Percentiles rank a stretch among this genome's conserved stretches.
These are phyloP conservation scores for Senecio squalidus DNA, from an alignment of 140 eudicot species.

Conservation along the genomic window DNA sequence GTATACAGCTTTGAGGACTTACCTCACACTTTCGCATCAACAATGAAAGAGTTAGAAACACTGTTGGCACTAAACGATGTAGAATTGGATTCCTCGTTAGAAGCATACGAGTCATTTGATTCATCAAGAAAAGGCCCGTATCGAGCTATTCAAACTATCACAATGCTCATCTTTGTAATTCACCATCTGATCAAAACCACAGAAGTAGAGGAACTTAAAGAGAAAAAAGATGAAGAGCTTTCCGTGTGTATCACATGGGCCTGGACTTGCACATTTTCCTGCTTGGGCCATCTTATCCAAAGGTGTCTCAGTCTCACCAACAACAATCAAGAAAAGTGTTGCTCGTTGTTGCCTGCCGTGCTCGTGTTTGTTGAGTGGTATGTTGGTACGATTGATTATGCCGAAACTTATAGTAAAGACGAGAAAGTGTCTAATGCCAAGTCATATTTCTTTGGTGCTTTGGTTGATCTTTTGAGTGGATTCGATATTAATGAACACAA, in stretches of 20 bases:
- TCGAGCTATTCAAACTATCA: conserved; percentile 74
- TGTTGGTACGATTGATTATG: conserved; percentile 39
- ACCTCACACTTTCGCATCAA: conserved; percentile 57
- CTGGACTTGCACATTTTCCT: conserved; percentile 57
- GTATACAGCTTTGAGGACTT: conserved; percentile 71
- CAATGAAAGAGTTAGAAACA: conserved; percentile 56
- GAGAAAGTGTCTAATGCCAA: conserved; percentile 56
- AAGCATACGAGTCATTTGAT: conserved; percentile 55
- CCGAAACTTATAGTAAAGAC: conserved; percentile 35
- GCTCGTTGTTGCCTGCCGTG: conserved; percentile 62
- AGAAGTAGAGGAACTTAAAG: conserved; percentile 24
- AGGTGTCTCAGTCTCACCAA: conserved; percentile 45
- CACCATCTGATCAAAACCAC: conserved; percentile 34
- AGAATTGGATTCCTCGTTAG: conserved; percentile 44
- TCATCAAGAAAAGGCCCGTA: conserved; percentile 76
- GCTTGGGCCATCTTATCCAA: conserved; percentile 68
- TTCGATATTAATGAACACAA: conserved; percentile 26
- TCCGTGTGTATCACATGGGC: conserved; percentile 38
- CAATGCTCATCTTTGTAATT: conserved; percentile 53
- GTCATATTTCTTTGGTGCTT: conserved; percentile 61
- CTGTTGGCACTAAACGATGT: conserved; percentile 41
- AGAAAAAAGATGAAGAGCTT: conserved; percentile 26
- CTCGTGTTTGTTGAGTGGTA: conserved; percentile 81
- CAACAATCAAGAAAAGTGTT: conserved; percentile 8
- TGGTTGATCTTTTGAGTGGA: conserved; percentile 55